Evolutionary conservation across 2,329 filamentous ascomycete genomes (phyloP).

Genomic region (Clonostachys sp.): DNA sequence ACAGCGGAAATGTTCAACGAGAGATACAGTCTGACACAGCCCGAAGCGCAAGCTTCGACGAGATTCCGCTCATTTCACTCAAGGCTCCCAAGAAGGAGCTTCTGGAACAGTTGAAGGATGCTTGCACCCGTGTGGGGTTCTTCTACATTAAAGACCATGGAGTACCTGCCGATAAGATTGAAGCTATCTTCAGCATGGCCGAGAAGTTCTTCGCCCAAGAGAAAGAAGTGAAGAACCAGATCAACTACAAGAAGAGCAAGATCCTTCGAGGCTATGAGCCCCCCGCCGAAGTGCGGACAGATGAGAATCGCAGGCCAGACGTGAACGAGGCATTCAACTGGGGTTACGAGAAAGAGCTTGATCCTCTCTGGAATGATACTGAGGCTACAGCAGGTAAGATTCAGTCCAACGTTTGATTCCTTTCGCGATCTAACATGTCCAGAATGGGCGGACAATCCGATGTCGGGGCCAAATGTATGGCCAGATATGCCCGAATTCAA

Average conservation of each 20-base stretch:
- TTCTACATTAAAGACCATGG: slow-evolving; percentile 42
- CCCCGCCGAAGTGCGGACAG: slow-evolving; percentile 6
- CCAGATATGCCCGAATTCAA: slow-evolving; percentile 7
- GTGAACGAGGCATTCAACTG: not conserved
- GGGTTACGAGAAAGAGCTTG: slow-evolving; percentile 9
- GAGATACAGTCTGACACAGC: not conserved
- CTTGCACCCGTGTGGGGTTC: slow-evolving; percentile 22
- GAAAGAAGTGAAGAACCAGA: slow-evolving; percentile 14
- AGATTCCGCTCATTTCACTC: not conserved
- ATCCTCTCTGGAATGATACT: slow-evolving; percentile 14
- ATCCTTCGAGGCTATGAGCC: not conserved
- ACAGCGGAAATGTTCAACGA: not conserved
- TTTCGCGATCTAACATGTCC: slow-evolving; percentile 25
- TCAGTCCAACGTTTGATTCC: slow-evolving; percentile 26
- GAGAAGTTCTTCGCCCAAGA: slow-evolving; percentile 19
- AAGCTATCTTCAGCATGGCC: slow-evolving; percentile 9
- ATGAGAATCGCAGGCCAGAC: slow-evolving; percentile 8
- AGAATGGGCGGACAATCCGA: slow-evolving; percentile 8
- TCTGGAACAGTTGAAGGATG: not conserved
- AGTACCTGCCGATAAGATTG: slow-evolving; percentile 23
- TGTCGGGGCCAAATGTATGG: slow-evolving; percentile 7
- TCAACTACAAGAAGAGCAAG: not conserved
- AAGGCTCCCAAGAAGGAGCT: not conserved
- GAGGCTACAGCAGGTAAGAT: slow-evolving; percentile 17
- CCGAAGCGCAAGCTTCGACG: not conserved